Base-by-base conservation (phyloP, 2,329 filamentous ascomycete species). In the Dothideomycetidae sp. region DNA sequence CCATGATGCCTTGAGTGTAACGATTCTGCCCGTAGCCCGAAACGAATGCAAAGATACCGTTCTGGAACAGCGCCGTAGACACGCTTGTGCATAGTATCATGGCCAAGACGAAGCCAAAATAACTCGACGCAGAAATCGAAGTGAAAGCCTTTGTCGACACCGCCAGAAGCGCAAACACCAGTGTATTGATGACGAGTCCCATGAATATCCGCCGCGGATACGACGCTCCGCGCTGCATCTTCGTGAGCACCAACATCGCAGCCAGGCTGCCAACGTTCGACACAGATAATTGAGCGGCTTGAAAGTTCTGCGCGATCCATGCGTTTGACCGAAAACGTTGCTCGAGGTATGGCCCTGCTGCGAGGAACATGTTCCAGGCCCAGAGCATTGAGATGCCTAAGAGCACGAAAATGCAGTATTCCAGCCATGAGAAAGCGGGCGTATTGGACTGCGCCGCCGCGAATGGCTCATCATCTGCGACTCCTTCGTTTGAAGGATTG, bases 321-420 rank as follows among this genome's bases (percentile, higher is more conserved):
- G 73, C 62, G 53, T 78, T 73, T 42, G 69, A 67, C 31, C 70
- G 63, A 58, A 96, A 93, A 48, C 88, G 83, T 34, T 67, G 68
- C 52, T 86, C 76, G 61, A 96, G 94, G 65, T 96, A 96, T 3
- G 88, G 84, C 2, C 84, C 83, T 5, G 88, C 85, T 31, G 90
- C 88, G 48, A 96, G 73, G 58, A 96, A 94, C 88, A 94, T 94
- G 64, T 96, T 96, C 88, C 88, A 96, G 39, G 88, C 85, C 88
- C 88, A 96, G 31, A 96, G 69, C 90, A 96, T 96, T 36, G 86
- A 82, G 40, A 93, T 69, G 35, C 90, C 90, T 16, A 96, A 66
- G 35, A 93, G 63, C 39, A 80, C 66, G 58, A 96, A 96, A 53
- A 93, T 78, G 49, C 61, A 64, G 60, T 96, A 98, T 56, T 92